phyloP scores from a whole-genome alignment of 2,329 filamentous ascomycete genomes.

The Chrysoporthe deuterocubensis region DNA sequence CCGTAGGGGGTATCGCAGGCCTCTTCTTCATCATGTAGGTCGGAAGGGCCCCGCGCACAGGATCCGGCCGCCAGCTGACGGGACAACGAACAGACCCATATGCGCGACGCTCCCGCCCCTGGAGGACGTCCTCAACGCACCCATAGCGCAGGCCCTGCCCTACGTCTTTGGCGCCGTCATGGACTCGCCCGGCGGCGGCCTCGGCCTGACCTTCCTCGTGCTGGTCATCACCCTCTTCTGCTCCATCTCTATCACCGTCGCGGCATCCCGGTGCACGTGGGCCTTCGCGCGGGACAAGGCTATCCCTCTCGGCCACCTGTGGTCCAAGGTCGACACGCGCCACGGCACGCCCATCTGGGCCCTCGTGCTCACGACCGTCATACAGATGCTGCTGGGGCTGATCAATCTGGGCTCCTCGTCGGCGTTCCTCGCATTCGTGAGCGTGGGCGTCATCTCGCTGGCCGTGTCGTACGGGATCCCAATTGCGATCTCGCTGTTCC shows the following conservation, averaged over 20 bases:
- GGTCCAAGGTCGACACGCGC: constrained; percentile 55
- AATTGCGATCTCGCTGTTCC: constrained; percentile 53
- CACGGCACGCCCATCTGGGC: constrained; percentile 60
- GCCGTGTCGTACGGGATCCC: constrained; percentile 61
- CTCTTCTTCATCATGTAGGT: constrained; percentile 50
- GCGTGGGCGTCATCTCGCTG: constrained; percentile 60
- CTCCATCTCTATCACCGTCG: constrained; percentile 68
- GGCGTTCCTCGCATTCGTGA: constrained; percentile 61
- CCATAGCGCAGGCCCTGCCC: constrained; percentile 58
- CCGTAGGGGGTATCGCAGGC: constrained; percentile 57
- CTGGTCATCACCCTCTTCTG: constrained; percentile 62
- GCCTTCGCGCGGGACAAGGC: constrained; percentile 65
- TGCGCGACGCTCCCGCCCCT: constrained; percentile 49
- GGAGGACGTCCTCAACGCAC: constrained; percentile 48
- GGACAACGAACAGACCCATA: constrained; percentile 48
- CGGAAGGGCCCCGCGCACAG: not conserved
- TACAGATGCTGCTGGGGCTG: constrained; percentile 58
- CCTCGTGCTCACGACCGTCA: constrained; percentile 57
- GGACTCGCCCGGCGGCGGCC: constrained; percentile 54
- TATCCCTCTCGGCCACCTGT: constrained; percentile 55
- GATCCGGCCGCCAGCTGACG: not conserved
- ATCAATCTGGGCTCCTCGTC: constrained; percentile 62
- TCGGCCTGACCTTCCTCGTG: constrained; percentile 56
- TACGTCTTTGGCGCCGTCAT: constrained; percentile 56
- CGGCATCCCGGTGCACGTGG: constrained; percentile 68